Base-by-base conservation (phyloP, 1,284 basidiomycete genomes). In the Phlebopus sp. region DNA sequence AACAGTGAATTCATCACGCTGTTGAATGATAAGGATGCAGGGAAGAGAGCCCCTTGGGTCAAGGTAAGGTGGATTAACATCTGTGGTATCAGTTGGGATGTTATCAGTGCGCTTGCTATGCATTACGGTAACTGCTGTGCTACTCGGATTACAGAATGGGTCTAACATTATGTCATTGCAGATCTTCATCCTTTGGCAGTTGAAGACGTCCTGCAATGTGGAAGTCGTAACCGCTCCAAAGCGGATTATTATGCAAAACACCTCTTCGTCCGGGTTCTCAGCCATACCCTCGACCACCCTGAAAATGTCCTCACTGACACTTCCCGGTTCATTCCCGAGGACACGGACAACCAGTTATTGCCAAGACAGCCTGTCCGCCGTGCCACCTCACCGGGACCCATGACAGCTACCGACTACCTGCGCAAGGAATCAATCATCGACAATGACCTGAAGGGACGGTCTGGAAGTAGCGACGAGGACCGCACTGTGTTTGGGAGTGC, bases 11-110 rank as follows among this genome's bases (percentile, higher is more conserved):
- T 86, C 58, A 62, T 79, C 25, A 63, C 73, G 6, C 67, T 81
- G 51, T 67, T 87, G 60, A 56, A 67, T 4, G 68, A 77, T 50
- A 54, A 61, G 8, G 53, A 49, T 4, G 72, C 72, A 5, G 71
- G 72, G 42, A 58, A 58, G 27, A 67, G 73, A 42, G 74, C 78
- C 50, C 67, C 74, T 3, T 82, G 81, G 76, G 76, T 75, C 23
- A 81, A 77, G 53, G 82, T 85, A 10, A 67, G 84, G 30, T 87
- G 84, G 84, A 84, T 87, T 50, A 85, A 86, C 53, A 72, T 86
- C 44, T 79, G 77, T 5, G 84, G 84, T 2, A 69, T 86, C 43
- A 83, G 79, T 51, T 87, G 83, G 82, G 83, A 86, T 59, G 80
- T 87, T 10, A 73, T 87, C 52, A 84, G 81, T 55, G 74, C 77